Evolutionary conservation across 768 basidiomycete species (phyloP), one percentile per base, ranked within the genome.

Genomic region (Piloderma croceum): DNA sequence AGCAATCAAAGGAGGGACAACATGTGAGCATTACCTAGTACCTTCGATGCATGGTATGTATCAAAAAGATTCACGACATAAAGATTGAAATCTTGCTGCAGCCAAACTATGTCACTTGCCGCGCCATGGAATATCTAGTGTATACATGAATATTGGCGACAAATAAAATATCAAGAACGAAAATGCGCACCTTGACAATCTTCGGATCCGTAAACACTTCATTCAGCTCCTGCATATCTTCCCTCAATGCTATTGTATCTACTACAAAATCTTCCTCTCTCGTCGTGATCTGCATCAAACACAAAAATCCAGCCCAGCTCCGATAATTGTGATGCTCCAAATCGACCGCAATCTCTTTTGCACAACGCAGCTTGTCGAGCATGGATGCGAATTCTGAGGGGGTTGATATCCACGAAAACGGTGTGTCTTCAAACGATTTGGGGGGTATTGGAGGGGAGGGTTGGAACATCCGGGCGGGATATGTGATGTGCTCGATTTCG

Each of bases 31-130:
- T n/a, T 53, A 87, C 87, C 81, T 36, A 98, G 68, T 1, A 87
- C 65, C 53, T 85, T 88, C 0, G 93, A 91, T 2, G 93, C 94
- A 50, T 98, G 91, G 59, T 79, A 97, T 0, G 96, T 98, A 56
- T 99, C 94, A 57, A 99, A 98, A n/a, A 98, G 63, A 42, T 90
- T 89, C 45, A 99, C 92, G 38, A 98, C 70, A 61, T 90, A 98
- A 6, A 98, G 56, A 43, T 88, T 88, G 57, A 98, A 93, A 57
- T 98, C 85, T 60, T 91, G 88, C 58, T 99, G 94, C 13, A 98
- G 74, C 96, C 96, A 98, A 5, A 91, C 67, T 31, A 98, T 83
- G 57, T 99, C 96, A 44, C 82, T 87, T 25, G 92, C 86, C 1
- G 94, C 90, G 20, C 96, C 94, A 61, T 98, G 96, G 46, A 99